phyloP scores from a whole-genome alignment of 352 stramenopile species.

The Phytophthora vignae region DNA sequence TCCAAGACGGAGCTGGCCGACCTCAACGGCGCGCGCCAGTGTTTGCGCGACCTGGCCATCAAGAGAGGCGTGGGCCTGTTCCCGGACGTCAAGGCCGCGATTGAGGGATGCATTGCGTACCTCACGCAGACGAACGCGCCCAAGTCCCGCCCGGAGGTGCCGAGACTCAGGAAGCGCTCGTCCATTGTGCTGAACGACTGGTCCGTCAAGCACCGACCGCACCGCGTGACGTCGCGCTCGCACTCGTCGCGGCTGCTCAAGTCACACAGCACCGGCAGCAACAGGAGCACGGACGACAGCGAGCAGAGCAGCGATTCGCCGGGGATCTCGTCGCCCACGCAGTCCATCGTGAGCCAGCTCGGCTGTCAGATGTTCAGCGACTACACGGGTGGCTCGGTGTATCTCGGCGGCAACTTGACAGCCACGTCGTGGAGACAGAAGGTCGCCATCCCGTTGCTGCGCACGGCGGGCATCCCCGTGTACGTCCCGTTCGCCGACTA shows the following conservation, averaged over 20 bases:
- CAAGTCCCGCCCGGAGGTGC: constrained; percentile 49
- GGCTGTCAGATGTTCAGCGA: constrained; percentile 56
- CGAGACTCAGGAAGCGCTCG: constrained; percentile 74
- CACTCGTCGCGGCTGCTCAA: constrained; percentile 68
- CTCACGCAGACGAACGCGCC: constrained; percentile 60
- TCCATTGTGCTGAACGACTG: constrained; percentile 81
- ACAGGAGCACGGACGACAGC: constrained; percentile 40
- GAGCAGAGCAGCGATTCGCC: constrained; percentile 26
- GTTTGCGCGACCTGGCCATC: constrained; percentile 69
- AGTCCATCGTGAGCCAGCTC: constrained; percentile 52
- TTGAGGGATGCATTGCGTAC: constrained; percentile 58
- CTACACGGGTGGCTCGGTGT: constrained; percentile 65
- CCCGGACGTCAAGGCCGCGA: constrained; percentile 51
- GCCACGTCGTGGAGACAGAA: constrained; percentile 80
- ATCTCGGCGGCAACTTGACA: constrained; percentile 79
- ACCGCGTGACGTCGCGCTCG: constrained; percentile 65
- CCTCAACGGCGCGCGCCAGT: constrained; percentile 83
- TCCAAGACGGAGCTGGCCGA: constrained; percentile 78
- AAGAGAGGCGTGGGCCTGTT: constrained; percentile 63
- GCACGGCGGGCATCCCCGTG: constrained; percentile 75
- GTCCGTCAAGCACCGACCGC: constrained; percentile 61
- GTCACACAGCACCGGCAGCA: constrained; percentile 46
- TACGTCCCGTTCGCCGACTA: constrained; percentile 84
- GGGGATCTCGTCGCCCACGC: constrained; percentile 20
- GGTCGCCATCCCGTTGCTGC: constrained; percentile 74